These are phyloP conservation scores for maize (Zea mays) DNA, from an alignment of 176 grass and related monocot genomes.

Conservation along the genomic window DNA sequence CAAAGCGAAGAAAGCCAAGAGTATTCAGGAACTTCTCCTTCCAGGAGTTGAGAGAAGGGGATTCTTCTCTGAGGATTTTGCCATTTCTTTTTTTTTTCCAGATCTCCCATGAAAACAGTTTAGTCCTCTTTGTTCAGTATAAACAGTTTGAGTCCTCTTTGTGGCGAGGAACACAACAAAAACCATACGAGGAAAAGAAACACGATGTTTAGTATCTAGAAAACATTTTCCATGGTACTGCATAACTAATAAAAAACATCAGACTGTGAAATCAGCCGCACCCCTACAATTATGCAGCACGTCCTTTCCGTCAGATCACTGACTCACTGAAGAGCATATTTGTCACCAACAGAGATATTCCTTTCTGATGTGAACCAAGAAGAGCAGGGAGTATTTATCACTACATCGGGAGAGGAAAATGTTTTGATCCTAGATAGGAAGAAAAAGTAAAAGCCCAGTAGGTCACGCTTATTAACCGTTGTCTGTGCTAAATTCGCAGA, in stretches of 20 bases:
- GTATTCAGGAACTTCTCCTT: too few species aligned
- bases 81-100: too few species aligned
- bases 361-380: neutral
- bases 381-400: neutral
- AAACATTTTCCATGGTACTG: neutral
- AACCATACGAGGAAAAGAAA: too few species aligned
- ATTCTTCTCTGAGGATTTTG: too few species aligned
- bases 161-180: too few species aligned
- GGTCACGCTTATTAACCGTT: neutral
- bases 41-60: too few species aligned
- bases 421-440: neutral
- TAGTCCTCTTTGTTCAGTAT: too few species aligned
- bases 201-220: too few species aligned
- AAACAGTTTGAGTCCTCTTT: too few species aligned
- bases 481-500: neutral
- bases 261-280: neutral
- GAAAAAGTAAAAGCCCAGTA: neutral
- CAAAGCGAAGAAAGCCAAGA: too few species aligned
- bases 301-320: neutral
- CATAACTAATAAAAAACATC: neutral
- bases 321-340: neutral
- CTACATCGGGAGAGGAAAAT: neutral
- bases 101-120: too few species aligned
- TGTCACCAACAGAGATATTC: neutral
- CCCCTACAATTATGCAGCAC: neutral